Base-by-base conservation (phyloP, 2,329 filamentous ascomycete species). In the Neurospora sp. region DNA sequence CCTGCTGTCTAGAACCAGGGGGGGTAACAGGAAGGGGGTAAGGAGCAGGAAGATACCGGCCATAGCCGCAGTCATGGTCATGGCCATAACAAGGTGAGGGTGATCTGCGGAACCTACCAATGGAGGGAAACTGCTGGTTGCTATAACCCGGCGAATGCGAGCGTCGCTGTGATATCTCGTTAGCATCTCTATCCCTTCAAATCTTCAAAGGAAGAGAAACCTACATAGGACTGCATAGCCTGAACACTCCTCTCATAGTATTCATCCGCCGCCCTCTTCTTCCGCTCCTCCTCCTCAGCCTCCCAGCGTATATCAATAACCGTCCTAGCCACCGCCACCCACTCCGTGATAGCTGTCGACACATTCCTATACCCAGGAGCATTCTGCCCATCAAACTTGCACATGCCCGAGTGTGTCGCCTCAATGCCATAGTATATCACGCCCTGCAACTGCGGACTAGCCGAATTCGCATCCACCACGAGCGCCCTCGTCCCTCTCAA, bases 381-480 rank as follows among this genome's bases (percentile, higher is more conserved):
- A 71, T 83, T 86, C 67, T 84, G 83, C 72, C 85, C 85, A 28
- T 87, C 84, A 71, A 92, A 92, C 76, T 92, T 92, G 82, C 89
- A 91, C 88, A 92, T 92, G 62, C 84, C 82, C 1, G 87, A 88
- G 76, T 92, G 90, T n/a, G 86, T 87, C 8, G 89, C 88, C 74
- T 92, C 89, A 70, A 92, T 91, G n/a, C 90, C 89, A 78, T 90
- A 91, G 73, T 90, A 89, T 57, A 87, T 88, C 0, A 91, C 90
- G 39, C 90, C 90, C 6, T 89, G 88, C 15, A 92, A 81, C 69
- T 87, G 86, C 0, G 91, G 91, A 19, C 88, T 86, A 1, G 91
- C 91, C 0, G 90, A 92, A 66, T 82, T 82, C 69, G 90, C 84
- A 70, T 92, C 90, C 2, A 94, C 91, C 43, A 94, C 85, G 71